phyloP scores from a whole-genome alignment of 345 rosid genomes.

The Jatropha curcas region DNA sequence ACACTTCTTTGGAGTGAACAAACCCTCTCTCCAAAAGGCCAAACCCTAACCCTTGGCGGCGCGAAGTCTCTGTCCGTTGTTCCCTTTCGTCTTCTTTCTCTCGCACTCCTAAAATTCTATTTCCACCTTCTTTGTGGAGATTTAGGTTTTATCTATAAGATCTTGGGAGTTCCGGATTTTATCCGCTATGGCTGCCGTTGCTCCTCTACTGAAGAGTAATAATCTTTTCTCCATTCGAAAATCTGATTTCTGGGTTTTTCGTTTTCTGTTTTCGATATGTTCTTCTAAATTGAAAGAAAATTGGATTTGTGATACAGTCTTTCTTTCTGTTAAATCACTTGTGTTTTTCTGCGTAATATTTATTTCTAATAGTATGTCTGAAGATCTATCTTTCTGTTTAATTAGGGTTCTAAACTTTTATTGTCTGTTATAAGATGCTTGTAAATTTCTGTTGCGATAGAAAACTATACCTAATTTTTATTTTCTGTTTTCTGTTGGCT shows the following conservation, averaged over 20 bases:
- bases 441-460: too few relatives aligned
- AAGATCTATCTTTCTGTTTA: too few relatives aligned
- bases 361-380: too few relatives aligned
- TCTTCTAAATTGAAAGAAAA: too few relatives aligned
- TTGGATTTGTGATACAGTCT: neutral
- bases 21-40: slow-evolving; percentile 46
- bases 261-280: slow-evolving; percentile 12
- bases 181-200: slow-evolving; percentile 58
- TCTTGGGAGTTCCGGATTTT: neutral
- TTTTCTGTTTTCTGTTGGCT: too few relatives aligned
- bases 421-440: too few relatives aligned
- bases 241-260: slow-evolving; percentile 27
- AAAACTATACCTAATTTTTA: too few relatives aligned
- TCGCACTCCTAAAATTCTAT: neutral
- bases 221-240: slow-evolving; percentile 43
- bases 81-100: neutral
- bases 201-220: slow-evolving; percentile 77
- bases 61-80: neutral
- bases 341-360: neutral
- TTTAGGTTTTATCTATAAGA: slow-evolving; percentile 17
- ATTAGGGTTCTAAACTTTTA: too few relatives aligned
- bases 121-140: neutral
- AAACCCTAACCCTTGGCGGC: slow-evolving; percentile 44
- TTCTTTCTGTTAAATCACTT: neutral
- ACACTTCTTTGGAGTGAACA: slow-evolving; percentile 31